Evolutionary conservation across 2,329 filamentous ascomycete genomes (phyloP), one percentile per base, ranked within the genome.

Genomic region (Ciborinia camelliae): DNA sequence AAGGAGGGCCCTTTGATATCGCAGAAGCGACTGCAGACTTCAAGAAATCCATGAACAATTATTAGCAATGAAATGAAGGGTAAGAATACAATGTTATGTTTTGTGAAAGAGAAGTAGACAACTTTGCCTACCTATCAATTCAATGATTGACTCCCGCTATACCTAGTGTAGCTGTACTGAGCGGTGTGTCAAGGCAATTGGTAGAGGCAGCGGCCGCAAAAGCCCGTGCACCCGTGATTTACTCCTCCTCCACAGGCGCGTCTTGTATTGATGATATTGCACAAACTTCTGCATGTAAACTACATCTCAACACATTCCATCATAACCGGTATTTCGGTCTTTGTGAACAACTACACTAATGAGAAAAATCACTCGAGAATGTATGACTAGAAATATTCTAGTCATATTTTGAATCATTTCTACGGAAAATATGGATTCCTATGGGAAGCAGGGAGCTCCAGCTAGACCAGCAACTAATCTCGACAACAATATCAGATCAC

Each of bases 1-100:
- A 96, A 7, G 93, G 89, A 62, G 93, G 92, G 2, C 94, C 93
- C 77, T 97, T 95, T 53, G 95, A 91, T 73, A 99, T 98, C 71
- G 93, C 94, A 67, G 95, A 98, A 53, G 93, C 94, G 75, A 98
- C 92, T 61, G 95, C 95, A 67, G 93, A 98, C 80, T 98, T 98
- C 75, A 99, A 85, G 75, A 98, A 98, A 77, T 99, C 93, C 95
- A 99, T 99, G 71, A 71, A 23, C 41, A 55, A 48, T 23, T 37
- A 48, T 23, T 37, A 18, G 43, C n/a, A 54, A 62, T 39, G 30
- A 54, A n/a, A 51, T 15, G 30, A 35, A 58, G 14, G 37, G 48
- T 45, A 53, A 39, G 28, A 47, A 58, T 47, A 50, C 15, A 54
- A 62, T 57, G 23, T 52, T 32, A 32, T 45, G n/a, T 39, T 54